Percentiles rank a stretch among this genome's conserved stretches.
Evolutionary conservation across 1,284 basidiomycete genomes (phyloP).

Genomic region (Vanrija sp.): DNA sequence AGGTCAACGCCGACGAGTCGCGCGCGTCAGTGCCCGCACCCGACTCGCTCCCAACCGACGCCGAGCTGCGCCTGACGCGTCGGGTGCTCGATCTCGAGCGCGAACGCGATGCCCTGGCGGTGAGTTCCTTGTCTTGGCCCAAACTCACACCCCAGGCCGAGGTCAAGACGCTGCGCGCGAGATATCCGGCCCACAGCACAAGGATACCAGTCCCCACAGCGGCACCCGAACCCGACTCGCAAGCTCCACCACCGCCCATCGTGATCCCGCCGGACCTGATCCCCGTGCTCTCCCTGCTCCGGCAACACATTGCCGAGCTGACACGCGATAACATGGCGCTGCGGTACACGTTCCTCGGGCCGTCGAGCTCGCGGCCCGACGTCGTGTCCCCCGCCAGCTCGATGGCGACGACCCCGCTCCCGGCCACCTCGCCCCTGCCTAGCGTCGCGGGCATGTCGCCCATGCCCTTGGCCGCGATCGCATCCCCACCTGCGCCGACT

Average conservation of each 20-base stretch:
- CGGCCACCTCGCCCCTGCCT: slow-evolving; percentile 7
- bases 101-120: slow-evolving; percentile 29
- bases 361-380: not conserved
- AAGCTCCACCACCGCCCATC: slow-evolving; percentile 5
- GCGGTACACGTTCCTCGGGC: slow-evolving; percentile 40
- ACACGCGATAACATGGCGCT: slow-evolving; percentile 43
- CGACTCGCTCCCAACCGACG: slow-evolving; percentile 18
- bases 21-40: not conserved
- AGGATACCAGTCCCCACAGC: slow-evolving; percentile 13
- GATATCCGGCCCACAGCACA: slow-evolving; percentile 12
- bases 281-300: slow-evolving; percentile 30
- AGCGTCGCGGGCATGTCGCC: slow-evolving; percentile 3
- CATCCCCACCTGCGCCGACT: not conserved
- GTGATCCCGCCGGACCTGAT: slow-evolving; percentile 30
- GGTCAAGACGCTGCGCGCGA: slow-evolving; percentile 14
- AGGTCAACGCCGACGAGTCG: not conserved
- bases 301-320: slow-evolving; percentile 36
- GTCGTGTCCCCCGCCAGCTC: slow-evolving; percentile 5
- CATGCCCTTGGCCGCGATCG: not conserved
- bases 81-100: slow-evolving; percentile 32
- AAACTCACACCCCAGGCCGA: slow-evolving; percentile 16
- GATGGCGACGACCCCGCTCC: slow-evolving; percentile 12
- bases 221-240: not conserved
- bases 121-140: slow-evolving; percentile 10
- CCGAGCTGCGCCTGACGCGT: slow-evolving; percentile 30